phyloP scores from a whole-genome alignment of 2,329 filamentous ascomycete genomes.

The Bipolaris victoriae region DNA sequence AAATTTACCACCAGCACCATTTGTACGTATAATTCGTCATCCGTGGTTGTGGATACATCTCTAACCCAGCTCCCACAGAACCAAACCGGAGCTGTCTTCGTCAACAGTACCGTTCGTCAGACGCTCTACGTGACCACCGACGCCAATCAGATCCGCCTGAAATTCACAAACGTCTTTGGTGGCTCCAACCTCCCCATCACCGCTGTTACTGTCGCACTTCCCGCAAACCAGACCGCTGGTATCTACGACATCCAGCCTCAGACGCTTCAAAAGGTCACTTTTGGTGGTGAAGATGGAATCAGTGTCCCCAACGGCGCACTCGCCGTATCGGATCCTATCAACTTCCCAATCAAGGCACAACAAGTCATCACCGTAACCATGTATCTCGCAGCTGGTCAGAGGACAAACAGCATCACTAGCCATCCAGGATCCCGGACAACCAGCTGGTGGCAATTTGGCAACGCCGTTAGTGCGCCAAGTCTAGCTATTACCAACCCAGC shows the following conservation, averaged over 20 bases:
- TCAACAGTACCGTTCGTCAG: slow-evolving; percentile 69
- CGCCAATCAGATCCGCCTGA: slow-evolving; percentile 64
- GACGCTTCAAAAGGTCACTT: slow-evolving; percentile 63
- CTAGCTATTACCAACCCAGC: slow-evolving; percentile 51
- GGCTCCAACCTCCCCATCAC: slow-evolving; percentile 65
- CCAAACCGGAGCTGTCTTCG: slow-evolving; percentile 60
- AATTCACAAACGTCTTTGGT: slow-evolving; percentile 71
- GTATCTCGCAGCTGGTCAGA: slow-evolving; percentile 64
- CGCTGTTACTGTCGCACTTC: slow-evolving; percentile 63
- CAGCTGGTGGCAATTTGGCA: slow-evolving; percentile 64
- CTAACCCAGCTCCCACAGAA: slow-evolving; percentile 51
- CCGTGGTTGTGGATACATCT: not conserved
- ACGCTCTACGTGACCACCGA: slow-evolving; percentile 66
- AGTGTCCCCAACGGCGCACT: slow-evolving; percentile 63
- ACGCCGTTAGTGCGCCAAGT: slow-evolving; percentile 59
- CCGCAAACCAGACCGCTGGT: slow-evolving; percentile 61
- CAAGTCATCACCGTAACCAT: slow-evolving; percentile 64
- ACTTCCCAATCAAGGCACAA: slow-evolving; percentile 59
- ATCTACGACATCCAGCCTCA: slow-evolving; percentile 59
- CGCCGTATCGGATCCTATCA: slow-evolving; percentile 66
- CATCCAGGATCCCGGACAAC: slow-evolving; percentile 71
- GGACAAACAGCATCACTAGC: slow-evolving; percentile 63
- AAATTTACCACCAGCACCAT: slow-evolving; percentile 67
- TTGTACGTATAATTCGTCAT: slow-evolving; percentile 38
- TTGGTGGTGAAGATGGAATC: slow-evolving; percentile 60